These are phyloP conservation scores for Mucor ambiguus DNA, from an alignment of 371 early-diverging fungal genomes.

Conservation along the genomic window DNA sequence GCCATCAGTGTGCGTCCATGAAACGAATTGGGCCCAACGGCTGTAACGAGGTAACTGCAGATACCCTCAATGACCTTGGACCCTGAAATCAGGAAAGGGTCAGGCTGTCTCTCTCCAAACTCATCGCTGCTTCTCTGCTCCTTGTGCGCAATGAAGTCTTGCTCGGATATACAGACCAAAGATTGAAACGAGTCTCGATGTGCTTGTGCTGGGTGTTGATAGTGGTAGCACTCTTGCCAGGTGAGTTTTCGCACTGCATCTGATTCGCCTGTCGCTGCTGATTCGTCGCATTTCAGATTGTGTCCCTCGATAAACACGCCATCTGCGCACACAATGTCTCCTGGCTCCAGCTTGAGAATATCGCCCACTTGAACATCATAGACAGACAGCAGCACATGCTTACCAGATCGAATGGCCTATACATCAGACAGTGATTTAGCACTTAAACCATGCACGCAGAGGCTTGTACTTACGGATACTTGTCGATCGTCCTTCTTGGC, in stretches of 20 bases:
- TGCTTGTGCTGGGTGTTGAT: neutral
- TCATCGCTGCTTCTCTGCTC: neutral
- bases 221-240: conserved; percentile 32
- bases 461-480: conserved; percentile 48
- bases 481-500: conserved; percentile 76
- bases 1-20: conserved; percentile 80
- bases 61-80: conserved; percentile 80
- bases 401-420: conserved; percentile 75
- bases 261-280: conserved; percentile 91
- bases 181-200: neutral
- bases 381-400: conserved; percentile 75
- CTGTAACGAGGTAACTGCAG: conserved; percentile 69
- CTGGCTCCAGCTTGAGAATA: conserved; percentile 86
- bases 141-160: neutral
- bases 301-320: conserved; percentile 84
- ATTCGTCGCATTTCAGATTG: conserved; percentile 88
- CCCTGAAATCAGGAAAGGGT: conserved; percentile 77
- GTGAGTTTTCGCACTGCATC: conserved; percentile 66
- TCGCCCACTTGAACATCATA: conserved; percentile 89
- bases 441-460: neutral
- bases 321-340: conserved; percentile 91
- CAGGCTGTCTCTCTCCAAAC: conserved; percentile 18
- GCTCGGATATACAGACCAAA: neutral
- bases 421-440: neutral
- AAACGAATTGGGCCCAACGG: conserved; percentile 73